Evolutionary conservation across 495 filamentous ascomycete species (phyloP).

Genomic region (Aspergillus baeticus): DNA sequence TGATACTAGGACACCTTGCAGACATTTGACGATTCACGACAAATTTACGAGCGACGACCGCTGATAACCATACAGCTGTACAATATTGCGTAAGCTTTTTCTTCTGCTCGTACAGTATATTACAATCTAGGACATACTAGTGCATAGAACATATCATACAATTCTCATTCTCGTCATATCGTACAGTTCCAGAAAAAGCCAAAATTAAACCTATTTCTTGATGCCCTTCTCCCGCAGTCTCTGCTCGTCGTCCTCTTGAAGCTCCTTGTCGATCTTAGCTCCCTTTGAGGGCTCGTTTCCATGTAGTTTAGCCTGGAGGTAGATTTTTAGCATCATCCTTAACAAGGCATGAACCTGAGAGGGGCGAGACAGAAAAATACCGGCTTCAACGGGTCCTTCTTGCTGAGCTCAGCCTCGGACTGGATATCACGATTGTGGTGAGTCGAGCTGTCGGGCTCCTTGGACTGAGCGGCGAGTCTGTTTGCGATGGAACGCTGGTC

Average conservation of each 20-base stretch:
- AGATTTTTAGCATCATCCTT: slow-evolving; percentile 6
- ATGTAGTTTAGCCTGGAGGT: slow-evolving; percentile 60
- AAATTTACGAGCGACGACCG: slow-evolving; percentile 6
- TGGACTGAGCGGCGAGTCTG: slow-evolving; percentile 62
- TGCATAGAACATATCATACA: background rate
- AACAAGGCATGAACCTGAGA: background rate
- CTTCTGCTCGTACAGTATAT: background rate
- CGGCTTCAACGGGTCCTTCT: slow-evolving; percentile 67
- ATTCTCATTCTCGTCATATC: slow-evolving; percentile 12
- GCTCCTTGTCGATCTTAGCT: slow-evolving; percentile 67
- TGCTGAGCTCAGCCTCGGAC: slow-evolving; percentile 53
- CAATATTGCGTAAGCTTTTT: background rate
- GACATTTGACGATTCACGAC: slow-evolving; percentile 3
- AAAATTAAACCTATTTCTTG: slow-evolving; percentile 29
- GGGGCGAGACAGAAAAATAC: slow-evolving; percentile 42
- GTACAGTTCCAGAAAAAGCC: background rate
- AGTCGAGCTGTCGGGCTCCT: slow-evolving; percentile 32
- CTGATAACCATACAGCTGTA: background rate
- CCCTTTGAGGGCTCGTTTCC: slow-evolving; percentile 71
- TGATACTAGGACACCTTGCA: slow-evolving; percentile 14
- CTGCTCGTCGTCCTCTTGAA: slow-evolving; percentile 70
- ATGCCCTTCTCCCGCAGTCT: slow-evolving; percentile 60
- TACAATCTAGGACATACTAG: background rate
- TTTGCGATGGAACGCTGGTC: slow-evolving; percentile 79
- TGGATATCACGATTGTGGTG: slow-evolving; percentile 41